Base-by-base conservation (phyloP, 1,139 yeast species). In the Scheffersomyces titani region DNA sequence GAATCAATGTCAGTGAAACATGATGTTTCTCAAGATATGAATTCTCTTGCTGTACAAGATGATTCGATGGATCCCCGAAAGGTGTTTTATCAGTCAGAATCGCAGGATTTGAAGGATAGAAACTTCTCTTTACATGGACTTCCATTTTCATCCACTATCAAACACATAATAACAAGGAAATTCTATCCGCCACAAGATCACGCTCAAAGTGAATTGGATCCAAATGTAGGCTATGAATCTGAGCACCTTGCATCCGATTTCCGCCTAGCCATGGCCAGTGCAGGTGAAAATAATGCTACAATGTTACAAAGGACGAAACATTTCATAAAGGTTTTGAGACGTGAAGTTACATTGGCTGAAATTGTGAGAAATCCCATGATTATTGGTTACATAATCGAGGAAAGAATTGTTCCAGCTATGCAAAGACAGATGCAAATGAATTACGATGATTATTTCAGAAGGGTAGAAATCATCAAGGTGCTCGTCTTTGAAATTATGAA, bases 81-180 rank as follows among this genome's bases (percentile, higher is more conserved):
- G 13, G 44, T 30, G 3, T 19, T 46, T 46, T 13, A 13, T 13
- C n/a, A 46, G 19, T 9, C 49, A 19, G 49, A 46, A n/a, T 30
- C 40, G 9, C 16, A 30, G 9, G 40, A 30, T 30, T 30, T 30
- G 40, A 2, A 18, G 16, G 49, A 46, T 46, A 20, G 22, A 22
- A 55, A 56, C 50, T 59, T 57, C 52, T 66, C 70, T 1, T 56
- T 67, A 9, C 70, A 66, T 56, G 70, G 71, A 7, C 19, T 65
- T 18, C 68, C 69, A 1, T 56, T 56, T 44, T 51, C 61, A 5
- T 65, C 69, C 18, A 48, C 64, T 13, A 51, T 59, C 19, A 54
- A 55, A 44, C 53, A 55, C n/a, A 30, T 61, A 44, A 54, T 57
- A 7, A 54, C 61, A 40, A 51, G 57, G 53, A 21, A 52, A 44